Percentiles rank a stretch among this genome's conserved stretches.
These are phyloP conservation scores for Lasiosphaeria miniovina DNA, from an alignment of 495 filamentous ascomycete genomes.

Conservation along the genomic window DNA sequence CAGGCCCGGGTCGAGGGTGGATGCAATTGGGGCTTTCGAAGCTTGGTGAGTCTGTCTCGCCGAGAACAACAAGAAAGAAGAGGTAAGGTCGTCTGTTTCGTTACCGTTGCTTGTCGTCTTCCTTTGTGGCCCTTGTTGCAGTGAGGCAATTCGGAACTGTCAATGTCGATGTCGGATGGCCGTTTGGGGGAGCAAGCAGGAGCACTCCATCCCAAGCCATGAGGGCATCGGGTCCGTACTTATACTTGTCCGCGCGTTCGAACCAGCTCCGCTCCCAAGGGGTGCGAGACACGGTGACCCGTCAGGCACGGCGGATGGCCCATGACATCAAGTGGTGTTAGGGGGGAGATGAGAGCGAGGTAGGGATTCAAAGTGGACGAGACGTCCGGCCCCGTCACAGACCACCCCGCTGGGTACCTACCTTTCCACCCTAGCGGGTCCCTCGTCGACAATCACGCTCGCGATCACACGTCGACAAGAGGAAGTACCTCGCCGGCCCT, in stretches of 20 bases:
- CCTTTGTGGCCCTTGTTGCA: neutral
- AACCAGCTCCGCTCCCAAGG: slow-evolving; percentile 6
- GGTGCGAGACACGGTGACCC: slow-evolving; percentile 8
- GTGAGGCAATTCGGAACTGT: slow-evolving; percentile 1
- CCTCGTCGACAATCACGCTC: slow-evolving; percentile 19
- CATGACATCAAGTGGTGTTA: slow-evolving; percentile 4
- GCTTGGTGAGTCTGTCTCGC: neutral
- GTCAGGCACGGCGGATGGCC: slow-evolving; percentile 13
- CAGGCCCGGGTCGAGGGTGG: neutral
- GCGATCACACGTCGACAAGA: slow-evolving; percentile 27
- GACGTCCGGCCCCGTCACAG: slow-evolving; percentile 1
- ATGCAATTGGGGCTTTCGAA: neutral
- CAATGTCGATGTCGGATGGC: neutral
- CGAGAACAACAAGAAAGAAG: neutral
- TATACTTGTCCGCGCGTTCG: slow-evolving; percentile 18
- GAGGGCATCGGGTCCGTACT: slow-evolving; percentile 20
- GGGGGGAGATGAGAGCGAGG: neutral
- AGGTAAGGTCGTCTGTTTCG: neutral
- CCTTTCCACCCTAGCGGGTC: neutral
- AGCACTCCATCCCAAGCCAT: neutral
- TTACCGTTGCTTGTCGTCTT: neutral
- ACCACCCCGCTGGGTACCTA: slow-evolving; percentile 5
- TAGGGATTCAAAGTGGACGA: slow-evolving; percentile 1
- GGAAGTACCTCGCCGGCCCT: slow-evolving; percentile 14
- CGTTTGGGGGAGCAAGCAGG: slow-evolving; percentile 3